Percentiles rank a stretch among this genome's conserved stretches.
Conservation (phyloP, 2,329 filamentous ascomycete species). For the Colletotrichum melonis region DNA sequence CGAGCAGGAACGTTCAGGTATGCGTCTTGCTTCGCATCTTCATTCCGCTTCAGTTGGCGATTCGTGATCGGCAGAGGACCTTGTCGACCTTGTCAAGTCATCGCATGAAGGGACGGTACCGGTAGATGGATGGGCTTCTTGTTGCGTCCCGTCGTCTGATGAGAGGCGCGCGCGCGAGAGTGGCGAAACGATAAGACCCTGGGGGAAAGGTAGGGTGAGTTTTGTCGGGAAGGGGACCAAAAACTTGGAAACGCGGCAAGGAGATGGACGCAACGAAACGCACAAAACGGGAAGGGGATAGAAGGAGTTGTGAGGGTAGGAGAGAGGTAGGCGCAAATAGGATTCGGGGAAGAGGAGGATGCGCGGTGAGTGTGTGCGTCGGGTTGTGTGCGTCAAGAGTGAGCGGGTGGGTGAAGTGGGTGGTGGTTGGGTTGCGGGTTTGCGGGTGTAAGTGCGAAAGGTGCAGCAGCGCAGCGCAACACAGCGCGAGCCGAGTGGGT, state of each 20-base stretch:
- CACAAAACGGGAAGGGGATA: slow-evolving; percentile 1
- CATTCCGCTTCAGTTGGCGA: slow-evolving; percentile 35
- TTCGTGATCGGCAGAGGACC: slow-evolving; percentile 33
- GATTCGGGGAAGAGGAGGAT: slow-evolving; percentile 12
- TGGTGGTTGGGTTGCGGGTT: slow-evolving; percentile 29
- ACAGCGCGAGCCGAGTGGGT: slow-evolving; percentile 4
- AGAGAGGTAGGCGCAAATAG: slow-evolving; percentile 25
- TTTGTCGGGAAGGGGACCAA: not conserved
- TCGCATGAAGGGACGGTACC: slow-evolving; percentile 9
- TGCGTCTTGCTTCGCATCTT: slow-evolving; percentile 33
- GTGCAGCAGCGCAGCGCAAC: slow-evolving; percentile 14
- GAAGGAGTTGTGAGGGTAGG: not conserved
- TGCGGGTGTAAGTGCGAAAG: slow-evolving; percentile 28
- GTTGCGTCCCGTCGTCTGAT: not conserved
- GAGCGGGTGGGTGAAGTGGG: slow-evolving; percentile 5
- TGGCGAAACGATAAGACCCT: slow-evolving; percentile 18
- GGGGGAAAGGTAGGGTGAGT: not conserved
- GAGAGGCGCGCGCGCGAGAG: slow-evolving; percentile 16
- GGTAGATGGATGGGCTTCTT: not conserved
- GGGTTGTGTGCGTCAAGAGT: slow-evolving; percentile 10
- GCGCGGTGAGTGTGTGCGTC: slow-evolving; percentile 32
- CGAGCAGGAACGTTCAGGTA: slow-evolving; percentile 33
- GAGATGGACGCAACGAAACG: slow-evolving; percentile 7
- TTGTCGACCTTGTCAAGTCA: slow-evolving; percentile 33
- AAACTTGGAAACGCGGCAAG: slow-evolving; percentile 25